These are phyloP conservation scores for Nidula microcarpa DNA, from an alignment of 768 basidiomycete genomes.

Conservation along the genomic window DNA sequence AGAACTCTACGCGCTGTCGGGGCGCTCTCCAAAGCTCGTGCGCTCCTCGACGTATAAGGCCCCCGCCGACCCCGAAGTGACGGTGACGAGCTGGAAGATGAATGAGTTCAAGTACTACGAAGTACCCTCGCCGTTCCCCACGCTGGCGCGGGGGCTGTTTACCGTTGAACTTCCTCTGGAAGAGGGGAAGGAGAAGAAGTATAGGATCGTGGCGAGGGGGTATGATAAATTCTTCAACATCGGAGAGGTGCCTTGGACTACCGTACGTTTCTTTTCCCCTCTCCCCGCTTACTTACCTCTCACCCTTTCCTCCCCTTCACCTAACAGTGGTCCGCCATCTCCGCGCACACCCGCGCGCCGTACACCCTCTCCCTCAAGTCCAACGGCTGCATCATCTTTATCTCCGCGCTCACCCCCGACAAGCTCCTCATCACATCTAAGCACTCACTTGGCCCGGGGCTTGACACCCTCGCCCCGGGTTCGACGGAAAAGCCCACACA, in stretches of 20 bases:
- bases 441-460: constrained; percentile 72
- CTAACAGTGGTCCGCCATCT: constrained; percentile 83
- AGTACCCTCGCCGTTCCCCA: constrained; percentile 88
- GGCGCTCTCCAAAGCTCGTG: constrained; percentile 61
- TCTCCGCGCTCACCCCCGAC: constrained; percentile 73
- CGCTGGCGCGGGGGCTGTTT: constrained; percentile 91
- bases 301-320: too few relatives aligned
- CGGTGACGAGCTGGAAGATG: constrained; percentile 92
- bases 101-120: constrained; percentile 94
- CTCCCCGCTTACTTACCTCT: too few relatives aligned
- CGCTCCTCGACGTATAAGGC: constrained; percentile 52
- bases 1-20: constrained; percentile 48
- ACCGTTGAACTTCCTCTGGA: constrained; percentile 38
- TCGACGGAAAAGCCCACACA: constrained; percentile 21
- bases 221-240: constrained; percentile 99
- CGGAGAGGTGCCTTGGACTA: constrained; percentile 93
- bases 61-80: constrained; percentile 51
- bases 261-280: constrained; percentile 50
- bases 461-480: constrained; percentile 20
- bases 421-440: constrained; percentile 89
- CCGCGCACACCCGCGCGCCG: constrained; percentile 65
- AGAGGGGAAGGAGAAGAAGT: constrained; percentile 21
- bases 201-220: constrained; percentile 79
- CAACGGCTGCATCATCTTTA: constrained; percentile 96
- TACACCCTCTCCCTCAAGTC: constrained; percentile 91